Evolutionary conservation across 495 filamentous ascomycete species (phyloP).

Genomic region (Aspergillus avenaceus): DNA sequence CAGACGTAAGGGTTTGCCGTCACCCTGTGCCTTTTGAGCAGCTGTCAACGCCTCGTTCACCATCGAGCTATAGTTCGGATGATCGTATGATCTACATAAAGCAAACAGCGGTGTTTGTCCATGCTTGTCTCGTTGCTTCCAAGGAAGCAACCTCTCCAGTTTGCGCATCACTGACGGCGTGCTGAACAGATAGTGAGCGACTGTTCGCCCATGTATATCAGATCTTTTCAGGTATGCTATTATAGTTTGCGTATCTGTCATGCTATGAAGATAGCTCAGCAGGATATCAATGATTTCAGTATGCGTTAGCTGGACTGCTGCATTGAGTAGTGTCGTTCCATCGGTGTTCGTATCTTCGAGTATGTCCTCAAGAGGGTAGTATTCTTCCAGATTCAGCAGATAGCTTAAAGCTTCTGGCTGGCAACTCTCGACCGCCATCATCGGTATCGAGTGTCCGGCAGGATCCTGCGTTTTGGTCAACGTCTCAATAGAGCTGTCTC

Average conservation of each 20-base stretch:
- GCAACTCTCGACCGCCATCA: constrained; percentile 90
- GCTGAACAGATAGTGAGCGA: constrained; percentile 95
- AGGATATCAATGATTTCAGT: constrained; percentile 69
- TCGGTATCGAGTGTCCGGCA: constrained; percentile 79
- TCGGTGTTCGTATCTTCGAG: constrained; percentile 83
- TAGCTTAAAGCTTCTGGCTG: constrained; percentile 69
- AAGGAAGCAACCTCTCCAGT: constrained; percentile 75
- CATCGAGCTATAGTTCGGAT: constrained; percentile 81
- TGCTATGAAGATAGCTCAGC: constrained; percentile 59
- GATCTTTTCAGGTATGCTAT: constrained; percentile 65
- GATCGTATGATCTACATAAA: constrained; percentile 91
- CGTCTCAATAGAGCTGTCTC: constrained; percentile 79
- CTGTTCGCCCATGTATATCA: constrained; percentile 81
- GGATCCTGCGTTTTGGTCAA: constrained; percentile 76
- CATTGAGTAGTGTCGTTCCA: constrained; percentile 84
- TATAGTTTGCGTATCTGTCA: constrained; percentile 48
- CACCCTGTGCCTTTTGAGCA: constrained; percentile 69
- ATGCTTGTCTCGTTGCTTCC: constrained; percentile 89
- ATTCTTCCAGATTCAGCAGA: constrained; percentile 69
- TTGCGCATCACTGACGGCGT: constrained; percentile 71
- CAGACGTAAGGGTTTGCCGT: constrained; percentile 75
- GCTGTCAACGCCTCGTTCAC: constrained; percentile 71
- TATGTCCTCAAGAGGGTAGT: constrained; percentile 63
- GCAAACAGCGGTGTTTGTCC: constrained; percentile 96
- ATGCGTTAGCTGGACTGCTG: constrained; percentile 88